Evolutionary conservation across 129 eudicot genomes (phyloP).

Genomic region (Calendula officinalis): DNA sequence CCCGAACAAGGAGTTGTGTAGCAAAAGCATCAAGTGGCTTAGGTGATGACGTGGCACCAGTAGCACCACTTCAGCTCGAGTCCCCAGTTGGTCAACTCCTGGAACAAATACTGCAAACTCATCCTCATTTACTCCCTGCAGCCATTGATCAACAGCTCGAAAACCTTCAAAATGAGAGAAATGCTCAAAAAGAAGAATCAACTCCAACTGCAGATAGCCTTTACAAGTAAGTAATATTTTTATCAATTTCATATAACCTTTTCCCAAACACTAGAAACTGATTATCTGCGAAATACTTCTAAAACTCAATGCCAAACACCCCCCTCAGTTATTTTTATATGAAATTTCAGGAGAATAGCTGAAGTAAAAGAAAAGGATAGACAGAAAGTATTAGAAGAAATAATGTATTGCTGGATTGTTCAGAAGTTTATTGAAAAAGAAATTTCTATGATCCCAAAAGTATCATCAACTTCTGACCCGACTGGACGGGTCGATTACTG

Average conservation of each 20-base stretch:
- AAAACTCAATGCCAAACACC: background rate
- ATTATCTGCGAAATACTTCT: background rate
- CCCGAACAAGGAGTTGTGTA: conserved; percentile 47
- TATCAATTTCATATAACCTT: too few relatives aligned
- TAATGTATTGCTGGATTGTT: conserved; percentile 80
- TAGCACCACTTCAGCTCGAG: conserved; percentile 81
- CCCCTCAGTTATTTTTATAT: background rate
- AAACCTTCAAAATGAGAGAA: conserved; percentile 63
- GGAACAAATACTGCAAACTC: conserved; percentile 72
- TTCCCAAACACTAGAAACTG: background rate
- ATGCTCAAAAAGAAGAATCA: conserved; percentile 47
- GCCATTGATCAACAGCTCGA: conserved; percentile 96
- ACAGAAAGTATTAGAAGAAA: conserved; percentile 67
- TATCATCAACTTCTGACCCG: conserved; percentile 55
- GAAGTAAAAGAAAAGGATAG: conserved; percentile 85
- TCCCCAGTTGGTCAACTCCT: conserved; percentile 89
- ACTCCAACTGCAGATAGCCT: conserved; percentile 54
- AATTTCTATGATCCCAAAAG: conserved; percentile 79
- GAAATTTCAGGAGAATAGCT: conserved; percentile 81
- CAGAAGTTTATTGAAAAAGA: conserved; percentile 62
- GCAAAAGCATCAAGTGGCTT: conserved; percentile 67
- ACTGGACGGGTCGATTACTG: conserved; percentile 74
- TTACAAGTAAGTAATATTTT: conserved; percentile 48
- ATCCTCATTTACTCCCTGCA: conserved; percentile 85
- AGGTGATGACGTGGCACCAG: conserved; percentile 46